Base-by-base conservation (phyloP, 179 eudicot species). In the Beta macrorhiza region DNA sequence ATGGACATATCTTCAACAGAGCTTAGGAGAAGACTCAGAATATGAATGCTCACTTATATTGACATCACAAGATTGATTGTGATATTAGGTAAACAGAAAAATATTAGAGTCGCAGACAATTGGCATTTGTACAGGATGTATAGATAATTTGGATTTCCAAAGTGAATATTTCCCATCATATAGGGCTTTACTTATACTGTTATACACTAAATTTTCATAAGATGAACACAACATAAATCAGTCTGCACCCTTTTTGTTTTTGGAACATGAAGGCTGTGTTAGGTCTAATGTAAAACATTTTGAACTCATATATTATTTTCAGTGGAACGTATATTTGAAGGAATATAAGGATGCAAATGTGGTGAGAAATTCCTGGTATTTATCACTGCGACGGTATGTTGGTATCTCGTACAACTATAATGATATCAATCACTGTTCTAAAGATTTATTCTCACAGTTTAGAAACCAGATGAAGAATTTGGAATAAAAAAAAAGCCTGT, bases 1-100 rank as follows among this genome's bases (percentile, higher is more conserved):
- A 87, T 92, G 93, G 97, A 96, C 82, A 90, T 96, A 82, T 95
- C 98, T 44, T 96, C 97, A 13, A 91, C 96, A 5, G 93, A 95
- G 74, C 85, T 95, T 70, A 87, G 98, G 83, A 89, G 67, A 80
- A 62, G 72, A 17, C 75, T 29, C 7, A 64, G 73, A 37, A 13
- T 52, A 68, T 80, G 65, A 86, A 70, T 62, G 5, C 73, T 29
- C 49, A 56, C 53, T 62, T 64, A 47, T 32, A 8, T 22, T 53
- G 22, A 5, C 70, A 17, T 17, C 19, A 13, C 68, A 67, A 17
- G 32, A 63, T 51, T 78, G 11, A 16, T 45, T 67, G 45, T 59
- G 2, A 14, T 37, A 37, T 52, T 11, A 69, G 17, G 29, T 57
- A 19, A 11, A 57, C 57, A 62, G 72, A 45, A 10, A 19, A 6